Evolutionary conservation across 2,329 filamentous ascomycete species (phyloP).

Genomic region (Neofusicoccum sp.): DNA sequence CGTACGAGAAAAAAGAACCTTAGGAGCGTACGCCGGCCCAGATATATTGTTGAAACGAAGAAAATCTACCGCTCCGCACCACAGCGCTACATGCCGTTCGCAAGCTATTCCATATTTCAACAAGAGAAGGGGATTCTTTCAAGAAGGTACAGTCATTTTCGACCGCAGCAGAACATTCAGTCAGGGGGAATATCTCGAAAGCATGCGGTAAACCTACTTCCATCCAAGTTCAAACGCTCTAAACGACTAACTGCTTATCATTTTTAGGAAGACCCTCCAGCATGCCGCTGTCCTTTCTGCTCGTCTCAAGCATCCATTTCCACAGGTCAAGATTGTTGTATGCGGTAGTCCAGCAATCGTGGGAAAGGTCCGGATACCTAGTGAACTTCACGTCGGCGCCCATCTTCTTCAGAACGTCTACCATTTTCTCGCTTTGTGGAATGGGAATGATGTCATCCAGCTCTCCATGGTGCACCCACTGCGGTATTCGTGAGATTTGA

Average conservation of each 20-base stretch:
- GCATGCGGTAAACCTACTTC: not conserved
- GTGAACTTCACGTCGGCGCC: slow-evolving; percentile 17
- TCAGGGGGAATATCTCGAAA: too few relatives aligned
- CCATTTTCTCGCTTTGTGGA: slow-evolving; percentile 9
- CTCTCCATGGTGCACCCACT: slow-evolving; percentile 20
- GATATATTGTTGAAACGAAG: too few relatives aligned
- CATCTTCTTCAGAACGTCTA: slow-evolving; percentile 8
- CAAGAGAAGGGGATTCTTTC: too few relatives aligned
- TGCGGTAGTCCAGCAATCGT: slow-evolving; percentile 19
- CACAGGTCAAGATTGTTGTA: slow-evolving; percentile 17
- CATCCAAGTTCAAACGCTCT: not conserved
- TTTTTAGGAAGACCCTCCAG: not conserved
- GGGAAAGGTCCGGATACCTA: slow-evolving; percentile 8
- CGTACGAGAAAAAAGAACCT: too few relatives aligned
- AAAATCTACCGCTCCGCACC: too few relatives aligned
- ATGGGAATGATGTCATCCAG: slow-evolving; percentile 17
- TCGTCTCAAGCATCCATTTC: slow-evolving; percentile 17
- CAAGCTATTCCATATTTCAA: too few relatives aligned
- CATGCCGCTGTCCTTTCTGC: not conserved
- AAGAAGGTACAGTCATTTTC: too few relatives aligned
- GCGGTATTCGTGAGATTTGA: slow-evolving; percentile 17
- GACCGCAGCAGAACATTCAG: too few relatives aligned
- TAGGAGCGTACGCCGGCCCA: too few relatives aligned
- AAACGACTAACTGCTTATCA: not conserved
- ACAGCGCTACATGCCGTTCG: too few relatives aligned